Evolutionary conservation across 495 filamentous ascomycete genomes (phyloP), one percentile per base, ranked within the genome.

Genomic region (Xylaria flabelliformis): DNA sequence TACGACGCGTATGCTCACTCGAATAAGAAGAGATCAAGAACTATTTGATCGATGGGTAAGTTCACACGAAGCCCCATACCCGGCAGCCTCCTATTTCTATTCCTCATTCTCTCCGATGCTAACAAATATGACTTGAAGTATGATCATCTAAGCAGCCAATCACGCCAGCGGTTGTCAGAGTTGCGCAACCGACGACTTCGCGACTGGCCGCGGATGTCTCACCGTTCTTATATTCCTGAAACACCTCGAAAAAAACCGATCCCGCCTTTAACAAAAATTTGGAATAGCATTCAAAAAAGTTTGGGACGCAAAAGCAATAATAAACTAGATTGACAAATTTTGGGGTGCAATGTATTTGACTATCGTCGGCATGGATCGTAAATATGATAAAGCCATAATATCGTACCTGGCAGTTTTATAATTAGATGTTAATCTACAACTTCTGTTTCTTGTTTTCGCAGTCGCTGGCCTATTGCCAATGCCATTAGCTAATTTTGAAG

Each of bases 1-100:
- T 21, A 72, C 70, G 13, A 72, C 36, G 12, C 63, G 50, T 19
- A 58, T 72, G 15, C 63, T 72, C 24, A 26, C 15, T 19, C 32
- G 13, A 2, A 12, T 67, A 13, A 51, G n/a, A 19, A 21, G n/a
- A 34, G n/a, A 59, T 6, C 17, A 66, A 21, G 46, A 72, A 17
- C 5, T 32, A 0, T 51, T 66, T 7, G 62, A 72, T 42, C 70
- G 48, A 7, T 17, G 36, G 3, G 41, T 67, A n/a, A 56, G 69
- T 71, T 34, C 2, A n/a, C 19, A 41, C 1, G 55, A 21, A 24
- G 10, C 29, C 41, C 12, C n/a, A 9, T 26, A 51, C 5, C n/a
- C 13, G 34, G 7, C 29, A 7, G 2, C 4, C 24, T 13, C 53
- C 13, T 5, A 8, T 42, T 17, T 3, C 21, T 24, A 36, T 46